Evolutionary conservation across 2,329 filamentous ascomycete species (phyloP).

Genomic region (Metarhizium album): DNA sequence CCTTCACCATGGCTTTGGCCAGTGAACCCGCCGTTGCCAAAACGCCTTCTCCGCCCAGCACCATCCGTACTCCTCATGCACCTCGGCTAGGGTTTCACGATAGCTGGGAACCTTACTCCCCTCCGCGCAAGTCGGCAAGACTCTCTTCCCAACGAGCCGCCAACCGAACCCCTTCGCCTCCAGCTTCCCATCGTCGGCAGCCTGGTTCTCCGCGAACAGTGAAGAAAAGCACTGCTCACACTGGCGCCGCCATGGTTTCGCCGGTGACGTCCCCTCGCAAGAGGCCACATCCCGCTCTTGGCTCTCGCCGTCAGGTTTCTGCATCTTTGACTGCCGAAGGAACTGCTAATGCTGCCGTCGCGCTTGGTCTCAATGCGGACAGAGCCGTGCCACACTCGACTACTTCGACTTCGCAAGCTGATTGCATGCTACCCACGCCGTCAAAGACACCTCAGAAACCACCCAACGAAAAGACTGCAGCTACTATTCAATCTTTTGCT

Average conservation of each 20-base stretch:
- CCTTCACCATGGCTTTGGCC: constrained; percentile 18
- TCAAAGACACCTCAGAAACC: constrained; percentile 66
- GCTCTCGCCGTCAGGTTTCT: constrained; percentile 36
- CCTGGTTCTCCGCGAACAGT: constrained; percentile 21
- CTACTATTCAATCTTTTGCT: constrained; percentile 43
- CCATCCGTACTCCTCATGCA: constrained; percentile 55
- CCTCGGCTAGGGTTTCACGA: constrained; percentile 59
- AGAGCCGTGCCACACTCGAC: constrained; percentile 16
- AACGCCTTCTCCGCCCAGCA: constrained; percentile 50
- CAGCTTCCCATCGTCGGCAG: constrained; percentile 22
- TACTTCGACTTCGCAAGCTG: constrained; percentile 21
- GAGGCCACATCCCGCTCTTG: constrained; percentile 36
- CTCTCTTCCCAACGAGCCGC: constrained; percentile 44
- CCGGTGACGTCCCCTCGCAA: constrained; percentile 39
- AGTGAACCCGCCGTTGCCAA: constrained; percentile 3
- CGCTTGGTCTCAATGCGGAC: constrained; percentile 25
- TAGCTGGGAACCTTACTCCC: constrained; percentile 61
- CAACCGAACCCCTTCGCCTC: constrained; percentile 46
- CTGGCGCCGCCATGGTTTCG: constrained; percentile 24
- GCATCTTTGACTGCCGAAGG: constrained; percentile 33
- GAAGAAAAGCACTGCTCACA: constrained; percentile 20
- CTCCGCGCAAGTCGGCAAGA: constrained; percentile 58
- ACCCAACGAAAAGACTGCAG: constrained; percentile 36
- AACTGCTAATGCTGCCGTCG: constrained; percentile 30
- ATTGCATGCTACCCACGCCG: constrained; percentile 63